Evolutionary conservation across 805 yeast genomes (phyloP).

Genomic region (Wickerhamiella vanderwaltii): DNA sequence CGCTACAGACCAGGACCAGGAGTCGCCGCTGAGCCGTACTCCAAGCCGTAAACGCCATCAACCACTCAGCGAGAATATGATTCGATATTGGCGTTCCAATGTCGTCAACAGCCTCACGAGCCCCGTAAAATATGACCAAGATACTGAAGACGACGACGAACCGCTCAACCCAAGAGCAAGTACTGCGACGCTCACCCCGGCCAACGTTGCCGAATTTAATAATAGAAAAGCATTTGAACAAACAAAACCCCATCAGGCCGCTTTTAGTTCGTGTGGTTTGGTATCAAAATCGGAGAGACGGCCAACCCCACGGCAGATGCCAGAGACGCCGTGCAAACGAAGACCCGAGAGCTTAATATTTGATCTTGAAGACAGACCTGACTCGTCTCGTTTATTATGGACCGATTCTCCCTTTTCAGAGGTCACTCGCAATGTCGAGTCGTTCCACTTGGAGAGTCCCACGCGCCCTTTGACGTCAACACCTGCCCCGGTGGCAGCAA

Average conservation of each 20-base stretch:
- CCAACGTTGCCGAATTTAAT: conserved; percentile 12
- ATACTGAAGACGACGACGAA: conserved; percentile 3
- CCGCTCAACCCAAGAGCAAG: conserved; percentile 8
- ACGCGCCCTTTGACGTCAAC: conserved; percentile 8
- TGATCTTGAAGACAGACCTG: conserved; percentile 8
- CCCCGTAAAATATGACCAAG: neutral
- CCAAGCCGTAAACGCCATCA: conserved; percentile 21
- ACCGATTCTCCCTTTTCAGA: conserved; percentile 7
- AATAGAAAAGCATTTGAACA: conserved; percentile 36
- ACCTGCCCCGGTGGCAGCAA: conserved; percentile 5
- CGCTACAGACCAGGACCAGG: conserved; percentile 5
- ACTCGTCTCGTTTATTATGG: conserved; percentile 5
- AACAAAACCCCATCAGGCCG: conserved; percentile 77
- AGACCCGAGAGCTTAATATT: conserved; percentile 5
- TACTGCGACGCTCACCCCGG: conserved; percentile 13
- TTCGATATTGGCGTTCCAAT: conserved; percentile 7
- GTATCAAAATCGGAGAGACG: conserved; percentile 46
- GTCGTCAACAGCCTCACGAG: neutral
- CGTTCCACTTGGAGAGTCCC: conserved; percentile 9
- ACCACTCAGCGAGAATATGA: conserved; percentile 16
- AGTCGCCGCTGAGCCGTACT: conserved; percentile 11
- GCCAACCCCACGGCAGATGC: conserved; percentile 32
- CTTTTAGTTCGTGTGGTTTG: conserved; percentile 65
- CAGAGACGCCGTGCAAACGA: conserved; percentile 51
- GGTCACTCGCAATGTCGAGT: conserved; percentile 5